These are phyloP conservation scores for Nicotiana otophora DNA, from an alignment of 257 asterid genomes.

Conservation along the genomic window DNA sequence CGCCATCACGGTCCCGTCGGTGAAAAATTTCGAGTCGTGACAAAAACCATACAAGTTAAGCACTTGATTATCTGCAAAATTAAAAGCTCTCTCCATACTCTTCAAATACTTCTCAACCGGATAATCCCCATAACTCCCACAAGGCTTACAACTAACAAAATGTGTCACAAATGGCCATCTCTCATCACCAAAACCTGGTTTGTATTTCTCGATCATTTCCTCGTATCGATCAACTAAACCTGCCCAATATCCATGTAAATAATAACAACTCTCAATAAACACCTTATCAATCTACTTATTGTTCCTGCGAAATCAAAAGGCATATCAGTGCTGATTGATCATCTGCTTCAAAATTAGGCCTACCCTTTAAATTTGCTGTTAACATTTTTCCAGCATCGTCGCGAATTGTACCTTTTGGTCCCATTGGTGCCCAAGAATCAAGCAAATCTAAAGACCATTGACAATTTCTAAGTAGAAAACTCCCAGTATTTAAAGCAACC, in stretches of 20 bases:
- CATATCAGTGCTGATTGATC: slow-evolving; percentile 38
- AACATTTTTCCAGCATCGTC: slow-evolving; percentile 34
- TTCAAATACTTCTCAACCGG: slow-evolving; percentile 40
- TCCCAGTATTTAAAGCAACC: slow-evolving; percentile 38
- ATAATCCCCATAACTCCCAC: slow-evolving; percentile 42
- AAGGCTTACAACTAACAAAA: slow-evolving; percentile 45
- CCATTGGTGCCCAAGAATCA: slow-evolving; percentile 50
- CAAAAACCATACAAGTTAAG: slow-evolving; percentile 26
- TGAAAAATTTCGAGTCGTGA: too few relatives aligned
- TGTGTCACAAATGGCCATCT: slow-evolving; percentile 60
- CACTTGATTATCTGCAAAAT: slow-evolving; percentile 52
- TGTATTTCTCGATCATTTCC: slow-evolving; percentile 21
- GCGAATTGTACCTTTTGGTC: slow-evolving; percentile 35
- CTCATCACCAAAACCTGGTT: slow-evolving; percentile 37
- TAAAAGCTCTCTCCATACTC: slow-evolving; percentile 48
- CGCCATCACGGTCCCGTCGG: too few relatives aligned
- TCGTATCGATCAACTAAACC: slow-evolving; percentile 38
- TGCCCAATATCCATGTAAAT: slow-evolving; percentile 46
- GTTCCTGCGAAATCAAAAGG: slow-evolving; percentile 20
- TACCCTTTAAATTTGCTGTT: slow-evolving; percentile 35
- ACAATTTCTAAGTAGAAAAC: slow-evolving; percentile 38
- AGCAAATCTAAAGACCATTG: slow-evolving; percentile 54
- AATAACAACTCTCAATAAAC: slow-evolving; percentile 40
- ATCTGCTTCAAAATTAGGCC: slow-evolving; percentile 39
- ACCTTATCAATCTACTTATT: slow-evolving; percentile 42